Conservation (phyloP, 768 basidiomycete genomes). For the Lepiota venenata region DNA sequence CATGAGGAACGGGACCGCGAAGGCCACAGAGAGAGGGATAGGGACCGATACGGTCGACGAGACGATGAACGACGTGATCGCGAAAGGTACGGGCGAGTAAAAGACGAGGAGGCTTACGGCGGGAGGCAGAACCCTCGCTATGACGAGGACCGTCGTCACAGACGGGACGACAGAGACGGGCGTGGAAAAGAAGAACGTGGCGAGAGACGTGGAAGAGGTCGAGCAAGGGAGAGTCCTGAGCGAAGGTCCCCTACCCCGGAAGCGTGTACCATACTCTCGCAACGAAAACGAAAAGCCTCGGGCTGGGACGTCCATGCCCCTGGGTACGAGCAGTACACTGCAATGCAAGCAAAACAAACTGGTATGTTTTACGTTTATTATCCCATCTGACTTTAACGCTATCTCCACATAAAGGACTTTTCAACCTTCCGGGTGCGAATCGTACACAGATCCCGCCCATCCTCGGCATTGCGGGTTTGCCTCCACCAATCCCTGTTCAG, state of each 20-base stretch:
- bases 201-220: conserved; percentile 14
- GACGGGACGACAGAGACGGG: conserved; percentile 16
- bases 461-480: conserved; percentile 75
- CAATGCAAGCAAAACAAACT: conserved; percentile 97
- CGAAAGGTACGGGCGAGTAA: conserved; percentile 23
- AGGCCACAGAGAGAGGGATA: conserved; percentile 47
- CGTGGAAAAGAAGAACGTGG: conserved; percentile 15
- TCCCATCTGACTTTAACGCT: conserved; percentile 11
- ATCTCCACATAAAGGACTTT: conserved; percentile 59
- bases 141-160: conserved; percentile 18
- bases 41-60: conserved; percentile 37
- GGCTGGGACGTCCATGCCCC: conserved; percentile 97
- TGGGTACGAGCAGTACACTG: conserved; percentile 92
- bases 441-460: conserved; percentile 85
- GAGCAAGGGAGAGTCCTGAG: conserved; percentile 66
- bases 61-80: conserved; percentile 52
- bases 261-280: conserved; percentile 74
- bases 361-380: conserved; percentile 43
- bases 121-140: conserved; percentile 39
- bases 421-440: conserved; percentile 95
- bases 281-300: conserved; percentile 84
- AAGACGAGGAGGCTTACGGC: conserved; percentile 12
- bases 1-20: conserved; percentile 52
- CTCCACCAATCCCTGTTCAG: conserved; percentile 80
- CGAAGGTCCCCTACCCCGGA: conserved; percentile 89